phyloP scores from a whole-genome alignment of 1,284 basidiomycete species.

The Rhodotorula sp. region DNA sequence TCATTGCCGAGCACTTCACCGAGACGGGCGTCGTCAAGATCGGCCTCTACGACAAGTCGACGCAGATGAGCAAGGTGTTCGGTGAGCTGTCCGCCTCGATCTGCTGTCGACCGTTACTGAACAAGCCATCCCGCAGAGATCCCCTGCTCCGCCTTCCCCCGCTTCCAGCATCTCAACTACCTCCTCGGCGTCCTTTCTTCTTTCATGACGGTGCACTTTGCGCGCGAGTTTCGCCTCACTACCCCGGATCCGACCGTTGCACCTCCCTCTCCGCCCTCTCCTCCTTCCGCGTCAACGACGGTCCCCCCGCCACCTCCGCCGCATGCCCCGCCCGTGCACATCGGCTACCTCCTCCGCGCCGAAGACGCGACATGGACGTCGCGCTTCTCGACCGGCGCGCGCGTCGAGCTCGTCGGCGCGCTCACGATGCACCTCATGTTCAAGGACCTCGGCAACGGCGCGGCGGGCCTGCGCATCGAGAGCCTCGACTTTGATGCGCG shows the following conservation, averaged over 20 bases:
- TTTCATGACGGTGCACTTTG: slow-evolving; percentile 16
- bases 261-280: not conserved
- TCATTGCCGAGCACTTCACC: slow-evolving; percentile 38
- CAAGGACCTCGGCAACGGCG: slow-evolving; percentile 23
- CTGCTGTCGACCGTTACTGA: not conserved
- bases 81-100: slow-evolving; percentile 2
- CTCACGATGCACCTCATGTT: slow-evolving; percentile 37
- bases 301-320: not conserved
- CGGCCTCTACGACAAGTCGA: slow-evolving; percentile 29
- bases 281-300: not conserved
- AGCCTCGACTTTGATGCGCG: slow-evolving; percentile 36
- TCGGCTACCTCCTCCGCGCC: slow-evolving; percentile 41
- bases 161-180: slow-evolving; percentile 38
- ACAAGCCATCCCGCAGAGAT: slow-evolving; percentile 17
- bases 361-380: slow-evolving; percentile 36
- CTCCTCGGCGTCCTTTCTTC: slow-evolving; percentile 30
- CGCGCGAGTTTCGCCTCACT: slow-evolving; percentile 39
- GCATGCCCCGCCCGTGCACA: slow-evolving; percentile 16
- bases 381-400: slow-evolving; percentile 21
- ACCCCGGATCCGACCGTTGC: slow-evolving; percentile 26
- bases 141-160: slow-evolving; percentile 40
- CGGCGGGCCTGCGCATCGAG: slow-evolving; percentile 31
- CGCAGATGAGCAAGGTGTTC: slow-evolving; percentile 36
- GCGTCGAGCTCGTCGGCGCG: slow-evolving; percentile 34
- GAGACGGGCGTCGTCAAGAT: slow-evolving; percentile 39